Evolutionary conservation across 2,329 filamentous ascomycete genomes (phyloP).

Genomic region (Zymoseptoria brevis): DNA sequence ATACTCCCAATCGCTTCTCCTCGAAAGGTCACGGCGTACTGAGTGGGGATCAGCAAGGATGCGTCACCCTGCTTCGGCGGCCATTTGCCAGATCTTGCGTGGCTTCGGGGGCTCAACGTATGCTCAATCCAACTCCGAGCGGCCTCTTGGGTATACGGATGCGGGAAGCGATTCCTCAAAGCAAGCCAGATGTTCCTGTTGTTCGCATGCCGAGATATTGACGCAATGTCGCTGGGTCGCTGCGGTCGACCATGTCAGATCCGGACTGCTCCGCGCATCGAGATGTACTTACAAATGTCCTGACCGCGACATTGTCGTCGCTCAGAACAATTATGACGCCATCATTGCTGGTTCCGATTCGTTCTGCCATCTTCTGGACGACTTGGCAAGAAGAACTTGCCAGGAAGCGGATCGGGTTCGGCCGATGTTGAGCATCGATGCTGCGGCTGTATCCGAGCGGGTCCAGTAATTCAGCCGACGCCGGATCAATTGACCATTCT

Average conservation of each 20-base stretch:
- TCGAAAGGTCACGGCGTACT: constrained; percentile 21
- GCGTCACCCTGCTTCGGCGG: constrained; percentile 13
- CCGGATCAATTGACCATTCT: not conserved
- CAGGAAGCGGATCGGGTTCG: not conserved
- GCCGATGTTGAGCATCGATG: not conserved
- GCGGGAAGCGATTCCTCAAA: constrained; percentile 31
- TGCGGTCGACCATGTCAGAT: constrained; percentile 6
- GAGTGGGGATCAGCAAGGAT: constrained; percentile 7
- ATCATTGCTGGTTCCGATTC: not conserved
- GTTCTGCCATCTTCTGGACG: not conserved
- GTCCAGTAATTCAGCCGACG: not conserved
- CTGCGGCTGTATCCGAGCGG: not conserved
- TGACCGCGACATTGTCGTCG: not conserved
- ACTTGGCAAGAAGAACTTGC: not conserved
- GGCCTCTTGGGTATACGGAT: constrained; percentile 3
- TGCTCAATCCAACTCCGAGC: constrained; percentile 31
- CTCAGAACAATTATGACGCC: not conserved
- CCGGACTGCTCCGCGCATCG: not conserved
- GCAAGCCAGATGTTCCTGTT: constrained; percentile 29
- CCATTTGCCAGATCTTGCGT: constrained; percentile 15
- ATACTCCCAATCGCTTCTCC: constrained; percentile 31
- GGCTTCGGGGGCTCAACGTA: constrained; percentile 14
- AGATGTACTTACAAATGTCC: not conserved
- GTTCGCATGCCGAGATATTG: constrained; percentile 23
- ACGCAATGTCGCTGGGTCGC: constrained; percentile 27